A percentile compares a stretch with the other conserved stretches of the same genome.
phyloP scores from a whole-genome alignment of 768 basidiomycete genomes.

The Suillus fuscotomentosus region DNA sequence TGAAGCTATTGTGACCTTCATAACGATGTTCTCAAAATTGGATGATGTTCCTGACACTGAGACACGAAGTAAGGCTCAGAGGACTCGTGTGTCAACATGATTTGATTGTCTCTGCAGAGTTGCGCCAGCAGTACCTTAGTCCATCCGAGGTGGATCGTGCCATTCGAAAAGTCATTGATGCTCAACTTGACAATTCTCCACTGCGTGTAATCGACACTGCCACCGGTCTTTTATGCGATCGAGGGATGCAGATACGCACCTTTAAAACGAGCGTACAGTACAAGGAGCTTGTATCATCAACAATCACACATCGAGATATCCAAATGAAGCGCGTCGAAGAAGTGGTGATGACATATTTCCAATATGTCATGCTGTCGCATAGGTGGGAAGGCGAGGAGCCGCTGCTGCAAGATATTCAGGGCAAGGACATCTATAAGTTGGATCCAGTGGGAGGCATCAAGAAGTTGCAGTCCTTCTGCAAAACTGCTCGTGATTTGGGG shows the following conservation, averaged over 20 bases:
- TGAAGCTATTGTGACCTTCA: not conserved
- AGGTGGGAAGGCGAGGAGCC: not conserved
- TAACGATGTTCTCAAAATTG: not conserved
- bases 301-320: not conserved
- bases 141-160: not conserved
- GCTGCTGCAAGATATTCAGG: not conserved
- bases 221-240: not conserved
- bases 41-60: not conserved
- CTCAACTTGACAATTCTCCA: not conserved
- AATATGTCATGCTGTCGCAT: not conserved
- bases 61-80: not conserved
- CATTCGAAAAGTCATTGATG: not conserved
- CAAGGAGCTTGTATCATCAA: not conserved
- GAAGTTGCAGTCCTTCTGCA: not conserved
- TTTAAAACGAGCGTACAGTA: not conserved
- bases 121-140: not conserved
- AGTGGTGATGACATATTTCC: not conserved
- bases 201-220: not conserved
- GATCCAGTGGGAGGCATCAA: not conserved
- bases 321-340: not conserved
- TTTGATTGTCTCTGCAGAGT: not conserved
- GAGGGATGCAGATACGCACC: not conserved
- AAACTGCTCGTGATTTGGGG: not conserved
- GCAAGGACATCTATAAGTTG: not conserved
- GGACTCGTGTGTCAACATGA: not conserved